These are phyloP conservation scores for Cadophora sp. DNA, from an alignment of 2,329 filamentous ascomycete species.

Conservation along the genomic window DNA sequence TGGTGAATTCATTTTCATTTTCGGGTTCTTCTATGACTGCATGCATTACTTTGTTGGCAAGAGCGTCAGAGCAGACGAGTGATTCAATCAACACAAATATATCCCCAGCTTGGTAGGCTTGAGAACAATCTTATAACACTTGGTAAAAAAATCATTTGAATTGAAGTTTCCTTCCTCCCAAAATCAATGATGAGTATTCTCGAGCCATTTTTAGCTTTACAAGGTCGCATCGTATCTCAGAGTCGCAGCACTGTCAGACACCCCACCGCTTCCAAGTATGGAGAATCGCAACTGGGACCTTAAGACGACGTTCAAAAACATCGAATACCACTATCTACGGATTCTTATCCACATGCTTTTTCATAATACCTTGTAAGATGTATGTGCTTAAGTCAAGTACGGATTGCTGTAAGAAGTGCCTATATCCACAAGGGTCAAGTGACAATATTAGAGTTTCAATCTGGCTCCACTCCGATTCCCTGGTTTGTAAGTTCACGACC, in stretches of 20 bases:
- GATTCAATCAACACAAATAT: no score
- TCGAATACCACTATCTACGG: neutral
- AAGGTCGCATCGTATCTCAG: neutral
- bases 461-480: neutral
- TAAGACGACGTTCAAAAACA: neutral
- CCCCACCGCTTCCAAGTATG: neutral
- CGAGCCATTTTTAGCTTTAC: neutral
- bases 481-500: no score
- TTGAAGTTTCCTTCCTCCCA: no score
- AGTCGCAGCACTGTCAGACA: neutral
- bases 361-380: no score
- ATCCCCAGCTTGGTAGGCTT: no score
- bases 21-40: neutral
- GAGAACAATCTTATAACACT: no score
- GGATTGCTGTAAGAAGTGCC: no score
- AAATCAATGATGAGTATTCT: neutral
- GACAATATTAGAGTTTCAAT: neutral
- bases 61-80: no score
- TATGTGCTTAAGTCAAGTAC: no score
- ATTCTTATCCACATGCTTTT: no score
- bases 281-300: neutral
- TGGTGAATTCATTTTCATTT: neutral
- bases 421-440: neutral
- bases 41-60: no score
- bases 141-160: no score